Evolutionary conservation across 805 yeast species (phyloP).

Genomic region (Barnettozyma botsteinii): DNA sequence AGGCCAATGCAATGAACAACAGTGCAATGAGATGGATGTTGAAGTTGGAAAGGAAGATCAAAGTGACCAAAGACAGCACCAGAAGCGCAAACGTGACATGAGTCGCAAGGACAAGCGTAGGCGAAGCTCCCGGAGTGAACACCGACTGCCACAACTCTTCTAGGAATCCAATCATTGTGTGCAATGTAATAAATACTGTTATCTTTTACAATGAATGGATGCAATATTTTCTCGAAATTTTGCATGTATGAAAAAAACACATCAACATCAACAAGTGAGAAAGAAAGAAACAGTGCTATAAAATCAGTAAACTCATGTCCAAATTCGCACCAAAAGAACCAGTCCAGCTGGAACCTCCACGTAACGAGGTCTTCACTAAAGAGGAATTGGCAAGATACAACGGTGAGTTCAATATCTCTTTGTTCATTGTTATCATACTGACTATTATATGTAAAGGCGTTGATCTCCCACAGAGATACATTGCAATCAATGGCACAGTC

Average conservation of each 20-base stretch:
- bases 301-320: conserved; percentile 2
- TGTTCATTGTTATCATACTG: too few relatives aligned
- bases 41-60: conserved; percentile 56
- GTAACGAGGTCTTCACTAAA: conserved; percentile 36
- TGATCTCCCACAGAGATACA: conserved; percentile 51
- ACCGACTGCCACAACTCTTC: conserved; percentile 83
- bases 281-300: background rate
- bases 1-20: conserved; percentile 48
- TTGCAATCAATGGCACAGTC: conserved; percentile 69
- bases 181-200: too few relatives aligned
- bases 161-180: conserved; percentile 36
- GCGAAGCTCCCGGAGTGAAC: conserved; percentile 89
- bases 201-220: too few relatives aligned
- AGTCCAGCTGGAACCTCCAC: conserved; percentile 47
- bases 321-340: conserved; percentile 51
- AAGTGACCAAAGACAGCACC: conserved; percentile 45
- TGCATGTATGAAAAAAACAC: too few relatives aligned
- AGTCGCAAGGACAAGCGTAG: conserved; percentile 83
- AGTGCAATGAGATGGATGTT: conserved; percentile 56
- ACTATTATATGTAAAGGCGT: too few relatives aligned
- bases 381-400: conserved; percentile 40
- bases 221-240: too few relatives aligned
- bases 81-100: conserved; percentile 74
- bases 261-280: background rate
- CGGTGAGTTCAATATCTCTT: conserved; percentile 28